A percentile compares a stretch with the other conserved stretches of the same genome.
These are phyloP conservation scores for Picea abies DNA, from an alignment of 83 land plant genomes.

Conservation along the genomic window DNA sequence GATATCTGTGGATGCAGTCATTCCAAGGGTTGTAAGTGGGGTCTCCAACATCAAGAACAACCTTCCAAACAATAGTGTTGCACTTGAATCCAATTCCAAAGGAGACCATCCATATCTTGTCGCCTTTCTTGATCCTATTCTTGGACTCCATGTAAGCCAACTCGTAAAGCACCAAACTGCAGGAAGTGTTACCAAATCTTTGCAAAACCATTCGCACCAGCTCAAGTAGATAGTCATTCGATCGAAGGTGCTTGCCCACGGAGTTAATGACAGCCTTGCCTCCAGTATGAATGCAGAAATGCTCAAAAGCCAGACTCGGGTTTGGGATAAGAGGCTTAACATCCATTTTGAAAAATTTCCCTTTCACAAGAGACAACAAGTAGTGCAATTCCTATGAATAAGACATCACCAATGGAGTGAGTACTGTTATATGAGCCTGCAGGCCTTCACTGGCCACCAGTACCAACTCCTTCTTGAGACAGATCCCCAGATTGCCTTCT, in stretches of 20 bases:
- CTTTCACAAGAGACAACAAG: slow-evolving; percentile 7
- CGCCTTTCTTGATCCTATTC: slow-evolving; percentile 38
- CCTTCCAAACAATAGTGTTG: slow-evolving; percentile 37
- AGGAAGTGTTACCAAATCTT: slow-evolving; percentile 62
- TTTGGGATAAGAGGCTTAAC: slow-evolving; percentile 46
- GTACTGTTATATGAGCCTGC: slow-evolving; percentile 18
- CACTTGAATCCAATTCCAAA: slow-evolving; percentile 57
- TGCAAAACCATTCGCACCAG: slow-evolving; percentile 51
- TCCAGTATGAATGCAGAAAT: slow-evolving; percentile 57
- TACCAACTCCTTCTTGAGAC: slow-evolving; percentile 41
- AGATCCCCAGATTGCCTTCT: slow-evolving; percentile 35
- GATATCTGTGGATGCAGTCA: slow-evolving; percentile 52
- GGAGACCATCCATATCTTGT: slow-evolving; percentile 42
- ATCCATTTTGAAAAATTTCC: slow-evolving; percentile 12
- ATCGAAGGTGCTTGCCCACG: slow-evolving; percentile 18
- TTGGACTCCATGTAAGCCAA: slow-evolving; percentile 55
- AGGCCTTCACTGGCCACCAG: slow-evolving; percentile 40
- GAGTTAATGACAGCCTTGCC: slow-evolving; percentile 57
- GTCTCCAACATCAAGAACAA: slow-evolving; percentile 1
- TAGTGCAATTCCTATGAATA: slow-evolving; percentile 25
- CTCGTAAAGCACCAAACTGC: slow-evolving; percentile 49
- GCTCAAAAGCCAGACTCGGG: slow-evolving; percentile 37
- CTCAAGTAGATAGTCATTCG: slow-evolving; percentile 25
- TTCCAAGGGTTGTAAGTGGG: slow-evolving; percentile 36
- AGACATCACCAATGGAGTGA: slow-evolving; percentile 48